phyloP scores from a whole-genome alignment of 106 monocot species.

The Platanthera guangdongensis region DNA sequence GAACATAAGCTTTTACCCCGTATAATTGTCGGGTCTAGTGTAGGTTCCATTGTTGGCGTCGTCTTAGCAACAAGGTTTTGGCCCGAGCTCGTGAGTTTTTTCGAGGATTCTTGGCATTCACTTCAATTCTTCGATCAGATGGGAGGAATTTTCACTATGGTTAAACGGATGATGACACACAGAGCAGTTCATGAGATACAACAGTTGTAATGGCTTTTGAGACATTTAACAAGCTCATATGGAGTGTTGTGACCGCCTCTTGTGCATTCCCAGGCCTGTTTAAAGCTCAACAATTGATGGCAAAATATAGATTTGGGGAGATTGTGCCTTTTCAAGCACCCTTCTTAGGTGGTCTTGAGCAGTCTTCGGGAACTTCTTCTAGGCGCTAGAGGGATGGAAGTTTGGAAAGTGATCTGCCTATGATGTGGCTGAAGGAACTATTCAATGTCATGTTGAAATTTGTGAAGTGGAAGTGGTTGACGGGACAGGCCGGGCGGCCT shows the following conservation, averaged over 20 bases:
- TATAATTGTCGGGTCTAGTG: conserved; percentile 85
- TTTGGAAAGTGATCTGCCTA: conserved; percentile 94
- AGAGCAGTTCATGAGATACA: conserved; percentile 87
- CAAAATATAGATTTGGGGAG: conserved; percentile 81
- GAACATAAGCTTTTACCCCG: conserved; percentile 82
- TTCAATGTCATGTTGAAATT: no score
- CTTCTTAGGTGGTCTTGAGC: conserved; percentile 31
- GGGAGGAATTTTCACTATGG: conserved; percentile 70
- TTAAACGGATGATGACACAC: conserved; percentile 58
- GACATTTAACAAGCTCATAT: conserved; percentile 85
- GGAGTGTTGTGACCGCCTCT: conserved; percentile 95
- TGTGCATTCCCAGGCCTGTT: conserved; percentile 96
- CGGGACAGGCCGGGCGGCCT: no score
- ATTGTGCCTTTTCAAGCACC: conserved; percentile 83
- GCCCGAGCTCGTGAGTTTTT: conserved; percentile 85
- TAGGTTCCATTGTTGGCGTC: conserved; percentile 79
- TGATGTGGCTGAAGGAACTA: conserved; percentile 83
- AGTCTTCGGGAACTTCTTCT: conserved; percentile 14
- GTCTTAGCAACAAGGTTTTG: conserved; percentile 81
- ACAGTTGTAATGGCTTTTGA: conserved; percentile 58
- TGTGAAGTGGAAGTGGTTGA: no score
- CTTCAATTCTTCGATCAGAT: conserved; percentile 88
- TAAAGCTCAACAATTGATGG: conserved; percentile 95
- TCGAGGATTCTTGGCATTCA: conserved; percentile 64
- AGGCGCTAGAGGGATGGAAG: conserved; percentile 93